Conservation (phyloP, 208 protist genomes). For the Lotmaria passim region DNA sequence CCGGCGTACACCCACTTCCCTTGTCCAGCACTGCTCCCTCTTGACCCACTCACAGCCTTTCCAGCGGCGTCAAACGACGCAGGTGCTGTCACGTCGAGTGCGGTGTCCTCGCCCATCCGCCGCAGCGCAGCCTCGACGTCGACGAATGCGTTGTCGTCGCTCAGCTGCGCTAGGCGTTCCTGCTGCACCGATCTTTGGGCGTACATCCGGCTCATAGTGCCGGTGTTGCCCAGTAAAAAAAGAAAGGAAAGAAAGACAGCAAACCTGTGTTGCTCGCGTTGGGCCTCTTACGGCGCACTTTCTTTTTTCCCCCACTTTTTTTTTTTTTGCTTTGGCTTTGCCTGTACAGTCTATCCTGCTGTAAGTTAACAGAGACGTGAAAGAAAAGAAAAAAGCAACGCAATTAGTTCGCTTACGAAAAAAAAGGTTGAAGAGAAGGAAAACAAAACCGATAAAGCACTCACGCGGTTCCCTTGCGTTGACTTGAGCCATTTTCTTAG, state of each 20-base stretch:
- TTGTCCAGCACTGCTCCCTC: not conserved
- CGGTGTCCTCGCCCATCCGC: slow-evolving; percentile 23
- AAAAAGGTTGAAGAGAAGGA: too few species aligned
- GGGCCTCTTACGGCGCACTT: too few species aligned
- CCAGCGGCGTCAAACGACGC: not conserved
- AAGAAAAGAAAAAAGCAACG: too few species aligned
- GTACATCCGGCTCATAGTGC: not conserved
- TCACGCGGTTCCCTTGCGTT: too few species aligned
- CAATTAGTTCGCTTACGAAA: too few species aligned
- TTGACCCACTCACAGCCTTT: not conserved
- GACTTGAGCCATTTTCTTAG: too few species aligned
- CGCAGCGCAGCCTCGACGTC: slow-evolving; percentile 56
- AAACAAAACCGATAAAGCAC: too few species aligned
- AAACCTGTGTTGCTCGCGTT: not conserved
- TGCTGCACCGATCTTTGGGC: slow-evolving; percentile 12
- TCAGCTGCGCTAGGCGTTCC: slow-evolving; percentile 51
- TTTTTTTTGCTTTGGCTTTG: too few species aligned
- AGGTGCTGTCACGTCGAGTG: not conserved
- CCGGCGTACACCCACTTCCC: slow-evolving; percentile 1
- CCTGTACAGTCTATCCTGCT: too few species aligned
- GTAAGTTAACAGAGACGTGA: too few species aligned
- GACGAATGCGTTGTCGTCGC: slow-evolving; percentile 79
- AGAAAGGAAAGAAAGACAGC: too few species aligned
- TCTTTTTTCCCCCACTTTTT: too few species aligned
- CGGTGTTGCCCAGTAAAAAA: not conserved